These are phyloP conservation scores for Aureobasidium lini DNA, from an alignment of 2,329 filamentous ascomycete species.

Conservation along the genomic window DNA sequence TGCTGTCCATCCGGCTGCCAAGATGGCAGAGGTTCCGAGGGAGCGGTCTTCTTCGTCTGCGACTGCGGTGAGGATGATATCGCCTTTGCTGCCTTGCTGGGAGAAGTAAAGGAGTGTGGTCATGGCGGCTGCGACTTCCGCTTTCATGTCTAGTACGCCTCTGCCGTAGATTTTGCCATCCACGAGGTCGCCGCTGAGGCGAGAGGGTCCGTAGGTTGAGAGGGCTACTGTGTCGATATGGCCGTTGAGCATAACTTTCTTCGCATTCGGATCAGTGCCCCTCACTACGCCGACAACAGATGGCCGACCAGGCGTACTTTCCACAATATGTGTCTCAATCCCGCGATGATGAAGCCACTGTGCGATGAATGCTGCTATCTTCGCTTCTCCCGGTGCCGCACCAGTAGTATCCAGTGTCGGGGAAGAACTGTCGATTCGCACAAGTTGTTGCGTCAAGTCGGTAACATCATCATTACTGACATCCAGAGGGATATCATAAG, in stretches of 20 bases:
- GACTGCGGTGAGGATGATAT: background rate
- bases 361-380: background rate
- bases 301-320: background rate
- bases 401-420: background rate
- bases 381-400: background rate
- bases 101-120: background rate
- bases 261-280: background rate
- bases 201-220: background rate
- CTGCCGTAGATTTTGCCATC: background rate
- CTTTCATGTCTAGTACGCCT: slow-evolving; percentile 11
- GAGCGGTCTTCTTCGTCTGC: background rate
- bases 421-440: background rate
- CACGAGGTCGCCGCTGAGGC: background rate
- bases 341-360: slow-evolving; percentile 6
- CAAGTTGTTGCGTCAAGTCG: background rate
- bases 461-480: background rate
- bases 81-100: background rate
- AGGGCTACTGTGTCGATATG: background rate
- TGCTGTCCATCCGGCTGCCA: slow-evolving; percentile 6
- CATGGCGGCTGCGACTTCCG: slow-evolving; percentile 1
- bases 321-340: background rate
- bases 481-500: slow-evolving; percentile 35
- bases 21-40: background rate
- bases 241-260: background rate
- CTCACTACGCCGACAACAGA: background rate